Conservation (phyloP, 345 rosid species). For the Ricinus communis region DNA sequence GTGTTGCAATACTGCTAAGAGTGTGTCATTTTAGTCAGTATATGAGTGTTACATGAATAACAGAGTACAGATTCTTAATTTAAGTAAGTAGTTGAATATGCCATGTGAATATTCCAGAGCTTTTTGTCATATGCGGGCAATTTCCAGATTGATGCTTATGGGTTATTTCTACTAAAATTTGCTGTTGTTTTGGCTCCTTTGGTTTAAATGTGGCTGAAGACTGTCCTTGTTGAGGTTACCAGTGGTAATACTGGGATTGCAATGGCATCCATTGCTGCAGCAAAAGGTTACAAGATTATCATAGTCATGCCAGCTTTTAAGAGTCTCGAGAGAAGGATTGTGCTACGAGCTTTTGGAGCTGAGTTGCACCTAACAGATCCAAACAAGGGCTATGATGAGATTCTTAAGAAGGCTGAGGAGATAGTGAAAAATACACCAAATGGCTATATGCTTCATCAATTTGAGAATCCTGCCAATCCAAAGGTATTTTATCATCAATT, state of each 20-base stretch:
- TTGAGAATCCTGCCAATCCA: conserved; percentile 29
- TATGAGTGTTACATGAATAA: too few relatives aligned
- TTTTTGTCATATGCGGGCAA: too few relatives aligned
- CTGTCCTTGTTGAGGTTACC: conserved; percentile 26
- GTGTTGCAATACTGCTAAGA: too few relatives aligned
- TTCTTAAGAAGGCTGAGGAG: conserved; percentile 20
- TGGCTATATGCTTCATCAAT: conserved; percentile 27
- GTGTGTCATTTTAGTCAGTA: too few relatives aligned
- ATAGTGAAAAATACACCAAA: conserved; percentile 25
- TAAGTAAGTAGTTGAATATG: too few relatives aligned
- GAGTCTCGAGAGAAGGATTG: conserved; percentile 28
- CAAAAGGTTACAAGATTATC: conserved; percentile 23
- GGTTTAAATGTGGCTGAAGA: conserved; percentile 13
- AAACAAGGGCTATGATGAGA: conserved; percentile 1
- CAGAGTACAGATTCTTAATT: too few relatives aligned
- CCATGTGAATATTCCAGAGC: too few relatives aligned
- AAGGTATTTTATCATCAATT: conserved; percentile 1
- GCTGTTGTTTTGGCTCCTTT: not conserved
- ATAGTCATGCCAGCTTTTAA: conserved; percentile 24
- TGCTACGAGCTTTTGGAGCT: conserved; percentile 27
- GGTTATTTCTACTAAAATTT: not conserved
- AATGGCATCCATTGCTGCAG: conserved; percentile 27
- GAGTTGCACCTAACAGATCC: conserved; percentile 24
- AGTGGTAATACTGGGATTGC: conserved; percentile 28
- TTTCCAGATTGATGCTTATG: too few relatives aligned